phyloP scores from a whole-genome alignment of 1,139 yeast species.

The Sugiyamaella neomexicana region DNA sequence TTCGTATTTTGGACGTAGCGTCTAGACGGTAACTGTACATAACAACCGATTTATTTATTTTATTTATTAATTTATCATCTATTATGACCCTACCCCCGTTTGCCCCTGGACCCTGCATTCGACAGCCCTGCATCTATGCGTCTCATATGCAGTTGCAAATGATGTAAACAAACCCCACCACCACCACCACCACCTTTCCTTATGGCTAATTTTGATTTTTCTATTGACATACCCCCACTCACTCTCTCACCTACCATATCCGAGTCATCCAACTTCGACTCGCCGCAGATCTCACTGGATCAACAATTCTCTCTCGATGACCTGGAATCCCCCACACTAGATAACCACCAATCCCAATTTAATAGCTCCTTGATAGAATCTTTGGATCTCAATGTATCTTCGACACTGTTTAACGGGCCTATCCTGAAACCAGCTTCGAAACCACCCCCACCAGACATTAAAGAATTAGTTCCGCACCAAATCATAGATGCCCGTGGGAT shows the following conservation, averaged over 20 bases:
- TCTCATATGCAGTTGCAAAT: no score
- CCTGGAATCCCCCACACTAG: not conserved
- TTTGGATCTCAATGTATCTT: not conserved
- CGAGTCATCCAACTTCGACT: not conserved
- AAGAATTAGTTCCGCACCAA: not conserved
- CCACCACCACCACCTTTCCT: not conserved
- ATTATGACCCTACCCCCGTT: not conserved
- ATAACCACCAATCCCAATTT: not conserved
- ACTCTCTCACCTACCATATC: not conserved
- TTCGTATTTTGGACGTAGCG: slow-evolving; percentile 13
- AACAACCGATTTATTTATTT: not conserved
- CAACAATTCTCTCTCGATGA: not conserved
- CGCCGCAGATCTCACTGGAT: not conserved
- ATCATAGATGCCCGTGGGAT: not conserved
- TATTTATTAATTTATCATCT: not conserved
- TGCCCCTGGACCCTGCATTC: not conserved
- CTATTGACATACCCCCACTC: not conserved
- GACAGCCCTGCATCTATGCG: no score
- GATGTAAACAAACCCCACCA: not conserved
- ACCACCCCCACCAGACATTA: not conserved
- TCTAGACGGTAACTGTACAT: not conserved
- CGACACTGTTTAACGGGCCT: not conserved
- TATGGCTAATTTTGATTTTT: not conserved
- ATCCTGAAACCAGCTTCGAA: not conserved
- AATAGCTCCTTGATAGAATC: not conserved